Conservation (phyloP, 192 early-diverging fungal genomes). For the Linnemannia hyalina region DNA sequence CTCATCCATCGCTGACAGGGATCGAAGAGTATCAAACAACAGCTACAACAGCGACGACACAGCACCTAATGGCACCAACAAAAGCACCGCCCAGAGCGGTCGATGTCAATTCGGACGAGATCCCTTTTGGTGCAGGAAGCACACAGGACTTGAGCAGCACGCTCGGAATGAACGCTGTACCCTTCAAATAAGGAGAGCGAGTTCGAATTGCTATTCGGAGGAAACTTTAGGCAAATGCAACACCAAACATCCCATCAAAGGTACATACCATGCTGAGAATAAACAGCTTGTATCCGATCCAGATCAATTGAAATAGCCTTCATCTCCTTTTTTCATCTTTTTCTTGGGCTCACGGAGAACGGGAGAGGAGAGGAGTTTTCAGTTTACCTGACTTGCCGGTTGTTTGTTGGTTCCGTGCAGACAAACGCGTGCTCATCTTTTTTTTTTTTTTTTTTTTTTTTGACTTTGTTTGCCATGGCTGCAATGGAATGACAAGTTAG, state of each 20-base stretch:
- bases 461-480: neutral
- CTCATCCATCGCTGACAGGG: neutral
- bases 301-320: neutral
- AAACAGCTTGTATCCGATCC: constrained; percentile 1
- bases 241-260: neutral
- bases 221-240: neutral
- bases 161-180: constrained; percentile 10
- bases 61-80: neutral
- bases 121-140: constrained; percentile 27
- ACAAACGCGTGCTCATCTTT: constrained; percentile 11
- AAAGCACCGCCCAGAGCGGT: neutral
- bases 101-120: constrained; percentile 27
- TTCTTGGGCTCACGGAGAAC: neutral
- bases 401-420: neutral
- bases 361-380: neutral
- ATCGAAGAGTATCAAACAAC: neutral
- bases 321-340: neutral
- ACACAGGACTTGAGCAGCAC: constrained; percentile 12
- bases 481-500: neutral
- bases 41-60: neutral
- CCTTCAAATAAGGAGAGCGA: neutral
- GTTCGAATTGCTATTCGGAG: neutral
- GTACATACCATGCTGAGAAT: neutral
- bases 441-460: constrained; percentile 21
- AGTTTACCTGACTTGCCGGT: neutral